Percentiles rank a stretch among this genome's conserved stretches.
These are phyloP conservation scores for Lepraria neglecta DNA, from an alignment of 495 filamentous ascomycete genomes.

Conservation along the genomic window DNA sequence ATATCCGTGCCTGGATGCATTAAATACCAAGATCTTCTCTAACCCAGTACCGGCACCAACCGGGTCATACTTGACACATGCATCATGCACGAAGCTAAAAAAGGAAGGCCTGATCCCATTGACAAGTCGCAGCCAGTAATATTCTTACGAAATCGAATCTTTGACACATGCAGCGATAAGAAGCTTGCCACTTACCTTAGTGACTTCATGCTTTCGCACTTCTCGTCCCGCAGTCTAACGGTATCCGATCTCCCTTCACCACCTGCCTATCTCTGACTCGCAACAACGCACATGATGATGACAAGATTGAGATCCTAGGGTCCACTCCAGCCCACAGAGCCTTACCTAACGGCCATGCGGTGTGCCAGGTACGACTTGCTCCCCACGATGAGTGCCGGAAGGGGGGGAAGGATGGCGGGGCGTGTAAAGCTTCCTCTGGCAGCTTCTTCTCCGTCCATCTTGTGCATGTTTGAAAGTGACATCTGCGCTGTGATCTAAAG, in stretches of 20 bases:
- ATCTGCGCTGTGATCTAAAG: not conserved
- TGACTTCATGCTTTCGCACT: conserved; percentile 3
- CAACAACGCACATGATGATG: not conserved
- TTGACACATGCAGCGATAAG: conserved; percentile 4
- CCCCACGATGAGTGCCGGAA: not conserved
- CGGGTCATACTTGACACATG: no score
- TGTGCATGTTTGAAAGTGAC: not conserved
- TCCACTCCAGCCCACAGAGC: not conserved
- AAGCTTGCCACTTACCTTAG: not conserved
- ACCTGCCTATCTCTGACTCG: conserved; percentile 11
- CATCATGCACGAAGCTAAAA: not conserved
- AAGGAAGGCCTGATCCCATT: no score
- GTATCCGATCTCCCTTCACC: not conserved
- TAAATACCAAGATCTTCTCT: no score
- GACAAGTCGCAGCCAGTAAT: not conserved
- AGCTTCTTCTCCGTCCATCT: not conserved
- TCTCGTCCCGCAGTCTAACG: conserved; percentile 4
- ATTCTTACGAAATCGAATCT: conserved; percentile 7
- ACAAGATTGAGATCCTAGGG: not conserved
- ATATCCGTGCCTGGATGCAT: no score
- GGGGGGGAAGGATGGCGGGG: not conserved
- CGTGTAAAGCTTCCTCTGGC: conserved; percentile 1
- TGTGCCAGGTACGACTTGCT: conserved; percentile 1
- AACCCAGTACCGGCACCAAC: no score
- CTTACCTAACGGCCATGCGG: not conserved